Evolutionary conservation across 2,329 filamentous ascomycete species (phyloP).

Genomic region (Dactylellina haptotyla): DNA sequence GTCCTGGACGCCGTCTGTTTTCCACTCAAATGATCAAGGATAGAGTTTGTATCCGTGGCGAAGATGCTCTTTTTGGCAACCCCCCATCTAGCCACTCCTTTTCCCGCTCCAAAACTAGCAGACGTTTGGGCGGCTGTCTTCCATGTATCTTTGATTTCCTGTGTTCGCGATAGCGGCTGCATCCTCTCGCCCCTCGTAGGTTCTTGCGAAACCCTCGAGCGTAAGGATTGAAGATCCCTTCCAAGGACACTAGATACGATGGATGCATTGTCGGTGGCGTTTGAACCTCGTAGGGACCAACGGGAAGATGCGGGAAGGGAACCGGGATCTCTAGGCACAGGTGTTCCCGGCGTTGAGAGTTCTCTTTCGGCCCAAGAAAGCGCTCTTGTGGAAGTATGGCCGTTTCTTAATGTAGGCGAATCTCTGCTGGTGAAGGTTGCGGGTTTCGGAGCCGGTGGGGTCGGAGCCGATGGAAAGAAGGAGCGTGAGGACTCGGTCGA

Average conservation of each 20-base stretch:
- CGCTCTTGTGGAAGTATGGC: not conserved
- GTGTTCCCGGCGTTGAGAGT: not conserved
- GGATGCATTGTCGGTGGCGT: conserved; percentile 29
- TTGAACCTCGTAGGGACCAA: conserved; percentile 3
- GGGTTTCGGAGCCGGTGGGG: not conserved
- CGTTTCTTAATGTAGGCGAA: not conserved
- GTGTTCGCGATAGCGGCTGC: conserved; percentile 17
- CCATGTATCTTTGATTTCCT: conserved; percentile 19
- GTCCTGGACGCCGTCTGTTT: not conserved
- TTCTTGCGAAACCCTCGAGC: conserved; percentile 44
- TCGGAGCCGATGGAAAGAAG: not conserved
- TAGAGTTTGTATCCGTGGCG: conserved; percentile 28
- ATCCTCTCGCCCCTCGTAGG: conserved; percentile 56
- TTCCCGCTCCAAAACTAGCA: not conserved
- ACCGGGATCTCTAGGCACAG: not conserved
- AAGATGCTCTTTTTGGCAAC: conserved; percentile 49
- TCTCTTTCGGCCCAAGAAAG: conserved; percentile 24
- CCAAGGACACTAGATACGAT: not conserved
- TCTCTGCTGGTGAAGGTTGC: not conserved
- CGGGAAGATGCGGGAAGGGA: not conserved
- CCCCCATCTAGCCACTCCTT: conserved; percentile 28
- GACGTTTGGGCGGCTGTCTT: not conserved
- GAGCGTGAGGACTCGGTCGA: not conserved
- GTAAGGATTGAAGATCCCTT: conserved; percentile 53
- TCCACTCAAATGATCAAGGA: conserved; percentile 41